Base-by-base conservation (phyloP, 225 moss, liverwort and hornwort genomes). In the Physcomitrellopsis africana region DNA sequence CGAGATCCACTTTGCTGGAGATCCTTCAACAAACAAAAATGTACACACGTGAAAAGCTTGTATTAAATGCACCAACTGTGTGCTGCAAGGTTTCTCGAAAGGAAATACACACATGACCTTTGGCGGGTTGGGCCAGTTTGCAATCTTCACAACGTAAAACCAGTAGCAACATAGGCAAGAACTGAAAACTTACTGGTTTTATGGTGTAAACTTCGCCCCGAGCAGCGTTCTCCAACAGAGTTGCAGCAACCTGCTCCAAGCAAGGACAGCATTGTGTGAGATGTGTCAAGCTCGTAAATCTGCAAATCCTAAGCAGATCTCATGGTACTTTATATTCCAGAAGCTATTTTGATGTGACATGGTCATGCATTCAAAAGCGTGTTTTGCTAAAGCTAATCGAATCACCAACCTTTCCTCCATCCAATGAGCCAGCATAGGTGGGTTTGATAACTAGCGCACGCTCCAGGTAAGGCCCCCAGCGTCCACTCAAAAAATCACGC, bases 401-500 rank as follows among this genome's bases (percentile, higher is more conserved):
- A 37, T 37, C 7, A 4, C 32, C 7, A 37, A 90, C 92, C 90
- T 87, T 69, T 61, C 92, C 94, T 70, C 94, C 94, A 67, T 90
- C 85, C 23, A 86, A 72, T 52, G 78, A 69, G 67, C 87, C 90
- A 80, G 45, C 72, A 56, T 78, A 94, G 80, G 82, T 84, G 73
- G 94, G 92, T 54, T 73, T 84, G 48, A 92, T 83, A 44, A 76
- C 85, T 37, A 81, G 47, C 13, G 92, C 94, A 74, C 90, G 86
- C 65, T 82, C 79, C 53, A 94, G 84, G 82, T 87, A 94, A 7
- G 94, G 84, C 45, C 23, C 87, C 94, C 94, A 94, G 49, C 87
- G 81, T 53, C 94, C 94, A 51, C 82, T 85, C 63, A 91, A 86
- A 78, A 94, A 94, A 80, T 94, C 94, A 24, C 94, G 82, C 51